Base-by-base conservation (phyloP, 257 asterid species). In the Ligustrum vulgare region DNA sequence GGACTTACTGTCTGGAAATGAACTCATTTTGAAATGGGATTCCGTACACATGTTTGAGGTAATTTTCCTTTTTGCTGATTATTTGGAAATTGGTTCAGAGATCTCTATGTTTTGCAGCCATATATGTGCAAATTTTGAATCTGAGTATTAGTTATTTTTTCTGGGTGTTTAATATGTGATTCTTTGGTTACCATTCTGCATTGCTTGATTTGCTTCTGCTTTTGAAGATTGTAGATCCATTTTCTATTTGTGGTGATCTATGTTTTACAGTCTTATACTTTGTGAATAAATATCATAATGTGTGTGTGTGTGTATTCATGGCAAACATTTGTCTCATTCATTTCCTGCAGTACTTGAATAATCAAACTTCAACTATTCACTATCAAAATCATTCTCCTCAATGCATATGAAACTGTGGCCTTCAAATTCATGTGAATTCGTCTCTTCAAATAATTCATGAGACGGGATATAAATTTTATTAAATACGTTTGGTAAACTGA, bases 41-140 rank as follows among this genome's bases (percentile, higher is more conserved):
- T 34, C n/a, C 56, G 1, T 28, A 64, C n/a, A 47, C 36, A 73
- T 74, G 75, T 62, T 71, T 67, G 78, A 82, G 89, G 91, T 86
- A 85, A 63, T 13, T 65, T 23, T 36, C 1, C 1, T 3, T 39
- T 71, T 74, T 36, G 34, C 51, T 4, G 10, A 28, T 63, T 10
- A 36, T 18, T 72, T 36, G 45, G 16, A 51, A 20, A 34, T 72
- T 72, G 62, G 60, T 62, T 71, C 68, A 51, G 34, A 43, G 69
- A 72, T 76, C 43, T 64, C 79, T 74, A 20, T 76, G 18, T 36
- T 41, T n/a, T 71, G 68, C 47, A 67, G 15, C 66, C 15, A 56
- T 47, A 45, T 4, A 18, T 5, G 8, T 54, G 34, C 67, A 16
- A 54, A 1, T 8, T 25, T 60, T 60, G 32, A 25, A 60, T 22